Percentiles rank a stretch among this genome's conserved stretches.
These are phyloP conservation scores for Avena insularis DNA, from an alignment of 176 grass and related monocot genomes.

Conservation along the genomic window DNA sequence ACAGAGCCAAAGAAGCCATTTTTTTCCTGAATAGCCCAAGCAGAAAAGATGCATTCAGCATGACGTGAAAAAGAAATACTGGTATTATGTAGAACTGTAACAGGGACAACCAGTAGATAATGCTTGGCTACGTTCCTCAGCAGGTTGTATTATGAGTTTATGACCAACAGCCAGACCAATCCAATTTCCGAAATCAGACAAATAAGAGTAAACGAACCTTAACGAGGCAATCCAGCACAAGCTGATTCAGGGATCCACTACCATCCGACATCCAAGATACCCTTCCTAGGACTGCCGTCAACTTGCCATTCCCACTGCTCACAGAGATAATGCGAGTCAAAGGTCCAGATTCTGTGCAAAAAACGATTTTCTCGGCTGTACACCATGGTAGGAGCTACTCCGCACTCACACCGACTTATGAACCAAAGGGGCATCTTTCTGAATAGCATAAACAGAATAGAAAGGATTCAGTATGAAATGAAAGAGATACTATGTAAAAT, in stretches of 20 bases:
- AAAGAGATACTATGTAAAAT: neutral
- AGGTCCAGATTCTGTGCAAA: neutral
- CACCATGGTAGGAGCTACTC: neutral
- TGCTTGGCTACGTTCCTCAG: neutral
- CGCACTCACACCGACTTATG: constrained; percentile 18
- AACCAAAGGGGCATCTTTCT: neutral
- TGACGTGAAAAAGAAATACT: neutral
- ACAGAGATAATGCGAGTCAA: constrained; percentile 20
- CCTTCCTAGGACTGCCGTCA: constrained; percentile 15
- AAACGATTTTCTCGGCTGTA: neutral
- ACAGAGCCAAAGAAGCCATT: neutral
- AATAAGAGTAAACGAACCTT: constrained; percentile 14
- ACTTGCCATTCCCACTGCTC: constrained; percentile 25
- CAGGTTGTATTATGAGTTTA: neutral
- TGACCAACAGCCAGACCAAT: neutral
- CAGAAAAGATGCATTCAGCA: neutral
- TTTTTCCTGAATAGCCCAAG: neutral
- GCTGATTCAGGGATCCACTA: constrained; percentile 52
- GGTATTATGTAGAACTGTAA: neutral
- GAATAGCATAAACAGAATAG: constrained; percentile 21
- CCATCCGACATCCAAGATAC: neutral
- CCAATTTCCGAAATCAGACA: neutral
- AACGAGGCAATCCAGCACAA: constrained; percentile 32
- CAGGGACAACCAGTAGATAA: neutral
- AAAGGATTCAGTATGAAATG: neutral